Evolutionary conservation across 768 basidiomycete genomes (phyloP), one percentile per base, ranked within the genome.

Genomic region (Russula emetica): DNA sequence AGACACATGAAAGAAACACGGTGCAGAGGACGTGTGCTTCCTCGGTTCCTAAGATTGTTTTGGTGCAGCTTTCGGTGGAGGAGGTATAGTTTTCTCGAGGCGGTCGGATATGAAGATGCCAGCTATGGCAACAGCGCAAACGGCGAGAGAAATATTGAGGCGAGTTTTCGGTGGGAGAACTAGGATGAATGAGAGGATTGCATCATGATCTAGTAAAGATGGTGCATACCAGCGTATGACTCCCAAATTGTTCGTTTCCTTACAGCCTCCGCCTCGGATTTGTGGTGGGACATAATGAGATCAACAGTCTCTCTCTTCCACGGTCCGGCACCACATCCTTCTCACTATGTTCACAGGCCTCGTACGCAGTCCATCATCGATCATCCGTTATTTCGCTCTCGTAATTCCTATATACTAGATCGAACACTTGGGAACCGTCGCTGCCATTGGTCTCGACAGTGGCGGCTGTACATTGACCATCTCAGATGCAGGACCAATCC

Each of bases 401-500:
- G 20, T 50, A 24, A 61, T 42, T 20, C 57, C 20, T 55, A 10
- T 62, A n/a, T 42, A 11, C 49, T 60, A 95, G 94, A 90, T 98
- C 66, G 94, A 99, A 78, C 93, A 92, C 72, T 79, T 94, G 14
- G 93, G 94, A 50, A 84, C 80, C 0, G 85, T 99, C 42, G 77
- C 82, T 16, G 77, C 78, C 63, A 84, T 94, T 68, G 76, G 78
- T 26, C 79, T 78, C 40, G 88, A 93, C 69, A 75, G 74, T 18
- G 85, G 85, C 16, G 94, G 96, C 8, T 97, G 92, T 76, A 87
- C 87, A 3, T 79, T 98, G 54, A 88, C 84, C 11, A 87, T 99
- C 73, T 77, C 82, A 20, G 76, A 92, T 64, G 81, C 88, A 3
- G 83, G 78, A 0, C 78, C 83, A 5, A 88, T 99, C 70, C 79